phyloP scores from a whole-genome alignment of 805 yeast genomes.

The Myxozyma lipomycoides region DNA sequence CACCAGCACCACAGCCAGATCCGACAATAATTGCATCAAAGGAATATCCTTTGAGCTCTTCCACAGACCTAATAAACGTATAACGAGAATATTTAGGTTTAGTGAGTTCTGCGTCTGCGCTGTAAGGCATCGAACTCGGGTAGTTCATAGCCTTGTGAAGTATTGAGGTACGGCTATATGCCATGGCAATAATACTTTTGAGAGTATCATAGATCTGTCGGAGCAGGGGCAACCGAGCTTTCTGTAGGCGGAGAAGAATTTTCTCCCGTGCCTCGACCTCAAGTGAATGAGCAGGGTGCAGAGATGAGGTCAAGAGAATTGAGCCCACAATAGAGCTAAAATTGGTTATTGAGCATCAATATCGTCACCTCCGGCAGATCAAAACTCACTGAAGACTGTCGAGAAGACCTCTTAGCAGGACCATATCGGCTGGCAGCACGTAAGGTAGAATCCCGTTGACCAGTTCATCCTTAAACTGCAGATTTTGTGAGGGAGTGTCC shows the following conservation, averaged over 20 bases:
- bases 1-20: conserved; percentile 54
- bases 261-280: background rate
- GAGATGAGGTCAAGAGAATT: background rate
- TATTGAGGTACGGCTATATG: background rate
- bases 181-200: background rate
- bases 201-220: background rate
- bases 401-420: background rate
- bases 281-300: background rate
- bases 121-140: background rate
- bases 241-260: background rate
- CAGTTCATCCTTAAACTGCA: background rate
- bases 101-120: background rate
- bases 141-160: background rate
- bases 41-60: conserved; percentile 33
- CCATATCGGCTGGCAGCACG: background rate
- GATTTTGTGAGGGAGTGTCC: background rate
- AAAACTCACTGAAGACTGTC: background rate
- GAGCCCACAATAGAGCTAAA: background rate
- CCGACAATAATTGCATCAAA: conserved; percentile 49
- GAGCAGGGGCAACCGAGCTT: background rate
- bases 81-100: background rate
- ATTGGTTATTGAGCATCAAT: no score
- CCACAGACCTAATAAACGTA: conserved; percentile 19
- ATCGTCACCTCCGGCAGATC: no score
- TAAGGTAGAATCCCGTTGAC: background rate